Evolutionary conservation across 805 yeast species (phyloP), one percentile per base, ranked within the genome.

Genomic region (Ogataea kodamae): DNA sequence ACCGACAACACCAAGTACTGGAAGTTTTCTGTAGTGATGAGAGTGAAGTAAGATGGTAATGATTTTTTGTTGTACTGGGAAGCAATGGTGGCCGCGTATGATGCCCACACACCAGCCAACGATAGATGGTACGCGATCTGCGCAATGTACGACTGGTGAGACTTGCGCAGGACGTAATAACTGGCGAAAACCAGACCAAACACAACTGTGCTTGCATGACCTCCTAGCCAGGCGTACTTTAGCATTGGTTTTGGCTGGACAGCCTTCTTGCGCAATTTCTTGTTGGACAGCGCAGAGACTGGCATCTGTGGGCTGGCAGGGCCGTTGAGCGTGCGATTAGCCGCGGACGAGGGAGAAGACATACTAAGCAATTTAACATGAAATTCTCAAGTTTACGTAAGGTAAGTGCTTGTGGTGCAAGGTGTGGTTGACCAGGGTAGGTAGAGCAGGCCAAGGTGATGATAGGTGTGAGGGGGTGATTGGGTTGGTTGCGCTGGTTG

Each of bases 1-100:
- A 54, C 17, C 1, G 78, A 72, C 35, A 82, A 57, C 3, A 73
- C 42, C 35, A 78, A 61, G 50, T 73, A 75, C 58, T 86, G 96
- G 65, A 82, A 82, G 54, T 84, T 83, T 46, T 76, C 86, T 15
- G 86, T 74, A 7, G 88, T 78, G 35, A 85, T 52, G 53, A 88
- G 62, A 4, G 78, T 74, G 36, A 72, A 70, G 52, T 76, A 68
- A 5, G 78, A 68, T 5, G 95, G 94, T 33, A 70, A 65, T 5
- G 64, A 48, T 18, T 66, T 62, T 12, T 75, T 63, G 15, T 78
- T 78, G 61, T 78, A 79, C 44, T 75, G 76, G 28, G 80, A 79
- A 19, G 70, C 49, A 33, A 76, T 62, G 1, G 85, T 69, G 25
- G 78, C 61, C 1, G 68, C 41, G 47, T 76, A 70, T 4, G 88